A percentile compares a stretch with the other conserved stretches of the same genome.
Evolutionary conservation across 179 eudicot genomes (phyloP).

Genomic region (Actinidia polygama): DNA sequence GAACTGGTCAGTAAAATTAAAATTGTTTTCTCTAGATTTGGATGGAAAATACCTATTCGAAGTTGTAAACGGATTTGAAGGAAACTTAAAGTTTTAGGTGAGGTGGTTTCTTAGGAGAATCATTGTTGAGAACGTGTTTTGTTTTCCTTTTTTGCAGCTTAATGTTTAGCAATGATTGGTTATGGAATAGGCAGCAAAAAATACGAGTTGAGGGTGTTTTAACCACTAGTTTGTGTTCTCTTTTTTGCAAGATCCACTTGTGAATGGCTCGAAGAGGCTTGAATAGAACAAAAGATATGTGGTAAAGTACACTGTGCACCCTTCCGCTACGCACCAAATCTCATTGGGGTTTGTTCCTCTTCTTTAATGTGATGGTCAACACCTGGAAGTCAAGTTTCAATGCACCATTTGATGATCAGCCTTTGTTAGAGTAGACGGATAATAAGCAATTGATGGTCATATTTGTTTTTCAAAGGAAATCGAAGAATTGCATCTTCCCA

Average conservation of each 20-base stretch:
- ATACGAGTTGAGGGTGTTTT: background rate
- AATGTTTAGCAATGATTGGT: background rate
- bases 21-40: background rate
- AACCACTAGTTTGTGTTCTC: background rate
- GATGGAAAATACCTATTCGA: background rate
- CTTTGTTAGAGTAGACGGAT: too few relatives aligned
- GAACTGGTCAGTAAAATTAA: background rate
- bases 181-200: conserved; percentile 2
- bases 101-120: background rate
- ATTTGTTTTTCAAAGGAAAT: too few relatives aligned
- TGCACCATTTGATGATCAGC: too few relatives aligned
- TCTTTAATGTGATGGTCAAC: background rate
- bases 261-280: background rate
- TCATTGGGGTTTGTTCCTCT: background rate
- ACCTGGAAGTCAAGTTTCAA: too few relatives aligned
- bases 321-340: too few relatives aligned
- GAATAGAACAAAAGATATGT: background rate
- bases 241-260: too few relatives aligned
- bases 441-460: too few relatives aligned
- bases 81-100: background rate
- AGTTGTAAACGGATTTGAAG: background rate
- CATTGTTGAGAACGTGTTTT: background rate
- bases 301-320: too few relatives aligned
- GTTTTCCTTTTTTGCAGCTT: background rate
- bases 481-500: too few relatives aligned